phyloP scores from a whole-genome alignment of 306 rosid genomes.

The Mucuna pruriens region DNA sequence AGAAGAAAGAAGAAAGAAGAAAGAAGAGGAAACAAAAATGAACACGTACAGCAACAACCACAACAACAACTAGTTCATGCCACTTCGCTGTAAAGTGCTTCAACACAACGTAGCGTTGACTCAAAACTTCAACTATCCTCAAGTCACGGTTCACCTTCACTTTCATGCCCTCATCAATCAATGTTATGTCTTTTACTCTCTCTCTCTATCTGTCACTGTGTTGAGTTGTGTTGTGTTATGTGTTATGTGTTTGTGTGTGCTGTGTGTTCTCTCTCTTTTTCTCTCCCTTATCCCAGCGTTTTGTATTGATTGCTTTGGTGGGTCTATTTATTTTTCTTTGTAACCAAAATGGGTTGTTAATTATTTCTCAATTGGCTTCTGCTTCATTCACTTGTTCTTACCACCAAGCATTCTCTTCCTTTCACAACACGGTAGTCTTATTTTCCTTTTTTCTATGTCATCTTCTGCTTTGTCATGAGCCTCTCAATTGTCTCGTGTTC shows the following conservation, averaged over 20 bases:
- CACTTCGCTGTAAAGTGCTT: slow-evolving; percentile 57
- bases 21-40: background rate
- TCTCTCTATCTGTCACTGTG: background rate
- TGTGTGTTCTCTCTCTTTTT: slow-evolving; percentile 27
- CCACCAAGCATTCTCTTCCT: slow-evolving; percentile 39
- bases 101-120: slow-evolving; percentile 55
- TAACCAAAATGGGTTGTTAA: background rate
- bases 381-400: slow-evolving; percentile 40
- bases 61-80: slow-evolving; percentile 27
- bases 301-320: slow-evolving; percentile 49
- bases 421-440: slow-evolving; percentile 34
- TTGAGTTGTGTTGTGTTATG: background rate
- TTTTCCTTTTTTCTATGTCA: background rate
- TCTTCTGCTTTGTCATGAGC: slow-evolving; percentile 37
- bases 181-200: slow-evolving; percentile 39
- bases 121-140: slow-evolving; percentile 35
- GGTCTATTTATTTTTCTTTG: slow-evolving; percentile 42
- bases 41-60: slow-evolving; percentile 10
- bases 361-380: slow-evolving; percentile 1
- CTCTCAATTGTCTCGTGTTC: slow-evolving; percentile 36
- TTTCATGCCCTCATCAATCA: slow-evolving; percentile 60
- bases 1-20: background rate
- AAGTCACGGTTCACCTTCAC: slow-evolving; percentile 50
- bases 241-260: slow-evolving; percentile 14
- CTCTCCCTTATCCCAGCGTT: slow-evolving; percentile 41